phyloP scores from a whole-genome alignment of 208 protist species.

The Crithidia acanthocephali region DNA sequence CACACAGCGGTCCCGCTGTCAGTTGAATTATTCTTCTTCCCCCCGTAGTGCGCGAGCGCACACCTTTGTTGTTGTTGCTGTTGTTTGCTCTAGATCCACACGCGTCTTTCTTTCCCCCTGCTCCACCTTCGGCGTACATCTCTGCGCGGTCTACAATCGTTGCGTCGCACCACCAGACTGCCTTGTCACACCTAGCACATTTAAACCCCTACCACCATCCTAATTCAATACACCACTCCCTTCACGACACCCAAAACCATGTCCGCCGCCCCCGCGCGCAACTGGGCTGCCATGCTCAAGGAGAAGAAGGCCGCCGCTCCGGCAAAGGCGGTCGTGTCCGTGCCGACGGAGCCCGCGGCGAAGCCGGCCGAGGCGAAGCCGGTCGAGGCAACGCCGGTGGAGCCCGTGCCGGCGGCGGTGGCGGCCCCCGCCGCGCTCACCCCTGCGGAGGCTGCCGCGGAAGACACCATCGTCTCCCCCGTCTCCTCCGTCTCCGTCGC shows the following conservation, averaged over 20 bases:
- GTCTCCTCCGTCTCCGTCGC: constrained; percentile 20
- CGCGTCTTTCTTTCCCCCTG: too few species aligned
- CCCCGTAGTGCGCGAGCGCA: too few species aligned
- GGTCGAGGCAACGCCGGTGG: not conserved
- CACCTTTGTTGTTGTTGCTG: too few species aligned
- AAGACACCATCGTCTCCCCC: too few species aligned
- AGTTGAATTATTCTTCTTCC: too few species aligned
- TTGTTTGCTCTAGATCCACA: too few species aligned
- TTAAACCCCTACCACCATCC: too few species aligned
- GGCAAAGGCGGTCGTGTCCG: constrained; percentile 1
- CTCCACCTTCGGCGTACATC: too few species aligned
- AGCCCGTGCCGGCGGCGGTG: constrained; percentile 19
- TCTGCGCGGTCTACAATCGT: too few species aligned
- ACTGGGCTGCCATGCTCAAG: constrained; percentile 66
- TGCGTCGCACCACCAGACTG: too few species aligned
- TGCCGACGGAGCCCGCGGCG: not conserved
- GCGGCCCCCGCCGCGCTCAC: not conserved
- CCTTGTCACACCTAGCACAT: not conserved
- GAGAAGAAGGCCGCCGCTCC: constrained; percentile 36
- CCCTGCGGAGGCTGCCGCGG: not conserved
- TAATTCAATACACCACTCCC: too few species aligned
- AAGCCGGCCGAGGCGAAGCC: constrained; percentile 6
- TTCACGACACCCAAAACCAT: constrained; percentile 23
- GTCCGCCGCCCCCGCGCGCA: constrained; percentile 69
- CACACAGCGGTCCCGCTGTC: too few species aligned